Base-by-base conservation (phyloP, 352 stramenopile species). In the Phytophthora cactorum region DNA sequence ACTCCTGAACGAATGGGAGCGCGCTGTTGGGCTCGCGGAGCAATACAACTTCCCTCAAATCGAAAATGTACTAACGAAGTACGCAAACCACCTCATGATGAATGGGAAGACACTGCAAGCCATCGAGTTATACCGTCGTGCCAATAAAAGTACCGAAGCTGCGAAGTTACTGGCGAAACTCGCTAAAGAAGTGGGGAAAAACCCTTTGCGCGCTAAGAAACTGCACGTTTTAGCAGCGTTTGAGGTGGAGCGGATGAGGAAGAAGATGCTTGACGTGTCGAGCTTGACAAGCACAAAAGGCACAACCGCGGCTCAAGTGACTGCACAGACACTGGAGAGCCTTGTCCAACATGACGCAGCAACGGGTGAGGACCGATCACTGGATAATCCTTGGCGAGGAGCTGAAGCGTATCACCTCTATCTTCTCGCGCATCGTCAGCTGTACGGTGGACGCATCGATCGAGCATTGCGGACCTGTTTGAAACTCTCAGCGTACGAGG, bases 331-430 rank as follows among this genome's bases (percentile, higher is more conserved):
- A 6, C 74, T 98, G 7, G 89, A 98, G 49, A 98, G 86, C 29
- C 79, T 98, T 2, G 95, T 98, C 45, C 91, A 94, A 53, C 84
- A 94, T 68, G 86, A 95, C 55, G 86, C 88, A 2, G 84, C 88
- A 7, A 95, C 86, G 11, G 87, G 88, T 5, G 88, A 96, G 52
- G 88, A 80, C 54, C 81, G 86, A n/a, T 82, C 84, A 4, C 74
- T 98, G 39, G 95, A 98, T 68, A 98, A 97, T 52, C 92, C 94
- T 3, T 98, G 95, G 95, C 84, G 95, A 49, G 95, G 93, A 5
- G 95, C 95, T 8, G 95, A 98, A 65, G 95, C 93, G 4, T 98
- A 97, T 67, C 95, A 98, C 68, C 88, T 98, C 52, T 98, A 97
- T 63, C 72, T 98, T 64, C 78, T 98, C 3, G 91, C 93, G 5